Conservation (phyloP, 768 basidiomycete species). For the Piloderma croceum region DNA sequence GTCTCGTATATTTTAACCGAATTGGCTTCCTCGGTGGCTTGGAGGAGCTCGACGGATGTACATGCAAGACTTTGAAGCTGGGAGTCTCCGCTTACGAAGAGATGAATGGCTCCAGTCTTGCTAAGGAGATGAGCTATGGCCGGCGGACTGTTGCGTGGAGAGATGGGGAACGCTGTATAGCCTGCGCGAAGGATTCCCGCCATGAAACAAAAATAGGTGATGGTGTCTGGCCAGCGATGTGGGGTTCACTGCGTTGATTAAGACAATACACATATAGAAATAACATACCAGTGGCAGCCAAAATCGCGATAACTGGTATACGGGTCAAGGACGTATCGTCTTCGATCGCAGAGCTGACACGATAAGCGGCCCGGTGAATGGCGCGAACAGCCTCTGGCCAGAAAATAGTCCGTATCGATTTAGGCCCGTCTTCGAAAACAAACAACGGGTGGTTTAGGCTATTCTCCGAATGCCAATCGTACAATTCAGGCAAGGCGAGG, state of each 20-base stretch:
- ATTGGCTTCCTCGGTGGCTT: conserved; percentile 2
- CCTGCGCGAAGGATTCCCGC: conserved; percentile 13
- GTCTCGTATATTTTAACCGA: conserved; percentile 16
- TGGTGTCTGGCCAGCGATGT: conserved; percentile 16
- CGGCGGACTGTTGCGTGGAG: conserved; percentile 27
- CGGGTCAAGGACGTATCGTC: conserved; percentile 1
- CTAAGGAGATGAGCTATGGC: conserved; percentile 23
- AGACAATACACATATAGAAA: background rate
- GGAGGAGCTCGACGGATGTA: conserved; percentile 9
- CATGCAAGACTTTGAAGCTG: conserved; percentile 14
- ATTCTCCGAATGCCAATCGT: conserved; percentile 28
- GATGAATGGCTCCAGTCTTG: conserved; percentile 11
- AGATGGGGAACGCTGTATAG: conserved; percentile 27
- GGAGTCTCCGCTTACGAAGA: conserved; percentile 18
- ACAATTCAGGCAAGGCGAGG: conserved; percentile 27
- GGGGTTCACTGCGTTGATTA: background rate
- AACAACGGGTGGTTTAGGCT: conserved; percentile 30
- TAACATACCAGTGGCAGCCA: conserved; percentile 15
- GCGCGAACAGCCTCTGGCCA: conserved; percentile 24
- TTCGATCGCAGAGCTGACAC: conserved; percentile 8
- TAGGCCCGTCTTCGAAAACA: conserved; percentile 15
- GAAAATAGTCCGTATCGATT: conserved; percentile 10
- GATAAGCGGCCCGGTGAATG: conserved; percentile 17
- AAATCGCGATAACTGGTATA: conserved; percentile 18
- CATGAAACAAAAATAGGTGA: conserved; percentile 16